Conservation (phyloP, 768 basidiomycete species). For the Suillus hirtellus region DNA sequence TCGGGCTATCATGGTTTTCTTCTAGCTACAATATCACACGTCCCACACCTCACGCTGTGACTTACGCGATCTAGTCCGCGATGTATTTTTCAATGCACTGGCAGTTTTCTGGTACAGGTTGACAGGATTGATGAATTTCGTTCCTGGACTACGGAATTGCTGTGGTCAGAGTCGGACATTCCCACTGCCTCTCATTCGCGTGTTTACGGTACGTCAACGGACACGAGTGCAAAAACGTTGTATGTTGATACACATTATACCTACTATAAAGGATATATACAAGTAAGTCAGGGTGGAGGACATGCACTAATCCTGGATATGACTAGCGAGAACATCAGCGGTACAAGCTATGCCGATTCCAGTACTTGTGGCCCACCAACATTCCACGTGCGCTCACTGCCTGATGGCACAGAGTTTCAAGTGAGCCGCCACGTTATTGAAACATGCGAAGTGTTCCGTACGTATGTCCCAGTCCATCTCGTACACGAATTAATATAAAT, state of each 20-base stretch:
- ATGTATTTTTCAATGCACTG: conserved; percentile 40
- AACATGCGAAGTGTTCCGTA: conserved; percentile 66
- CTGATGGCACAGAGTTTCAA: conserved; percentile 49
- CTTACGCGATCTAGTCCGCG: conserved; percentile 42
- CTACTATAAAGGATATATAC: background rate
- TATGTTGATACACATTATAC: background rate
- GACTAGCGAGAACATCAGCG: background rate
- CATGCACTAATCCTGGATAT: background rate
- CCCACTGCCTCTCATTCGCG: conserved; percentile 1
- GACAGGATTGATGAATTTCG: background rate
- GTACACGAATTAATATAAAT: background rate
- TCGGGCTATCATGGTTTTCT: conserved; percentile 27
- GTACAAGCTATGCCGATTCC: background rate
- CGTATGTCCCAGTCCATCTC: conserved; percentile 40
- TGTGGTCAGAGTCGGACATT: background rate
- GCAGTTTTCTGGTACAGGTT: conserved; percentile 20
- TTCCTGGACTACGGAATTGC: conserved; percentile 6
- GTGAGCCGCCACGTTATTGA: conserved; percentile 51
- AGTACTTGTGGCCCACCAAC: conserved; percentile 37
- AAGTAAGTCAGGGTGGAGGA: background rate
- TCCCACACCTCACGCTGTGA: conserved; percentile 35
- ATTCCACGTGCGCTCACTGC: conserved; percentile 55
- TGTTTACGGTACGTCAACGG: background rate
- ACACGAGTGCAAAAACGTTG: conserved; percentile 1
- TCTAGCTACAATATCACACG: conserved; percentile 35